Percentiles rank a stretch among this genome's conserved stretches.
Evolutionary conservation across 768 basidiomycete species (phyloP).

Genomic region (Suillus ampliporus): DNA sequence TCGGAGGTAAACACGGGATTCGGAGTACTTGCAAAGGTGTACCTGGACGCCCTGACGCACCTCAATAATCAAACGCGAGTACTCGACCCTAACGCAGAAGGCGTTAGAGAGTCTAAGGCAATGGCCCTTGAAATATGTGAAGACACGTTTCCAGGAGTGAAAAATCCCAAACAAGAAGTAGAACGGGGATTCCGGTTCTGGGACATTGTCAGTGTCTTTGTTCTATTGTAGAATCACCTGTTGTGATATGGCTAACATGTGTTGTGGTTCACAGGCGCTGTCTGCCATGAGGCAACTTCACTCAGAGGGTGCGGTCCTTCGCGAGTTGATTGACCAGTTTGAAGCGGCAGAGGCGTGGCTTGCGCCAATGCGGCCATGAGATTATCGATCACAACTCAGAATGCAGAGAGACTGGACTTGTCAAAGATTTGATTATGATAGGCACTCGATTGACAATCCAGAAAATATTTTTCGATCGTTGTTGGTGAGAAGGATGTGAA

Average conservation of each 20-base stretch:
- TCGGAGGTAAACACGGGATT: constrained; percentile 97
- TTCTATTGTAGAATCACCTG: constrained; percentile 16
- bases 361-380: constrained; percentile 86
- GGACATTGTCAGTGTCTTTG: constrained; percentile 80
- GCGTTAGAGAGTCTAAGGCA: constrained; percentile 81
- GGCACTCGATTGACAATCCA: background rate
- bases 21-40: constrained; percentile 96
- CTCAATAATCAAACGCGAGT: constrained; percentile 82
- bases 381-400: constrained; percentile 10
- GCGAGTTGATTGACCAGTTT: constrained; percentile 93
- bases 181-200: constrained; percentile 98
- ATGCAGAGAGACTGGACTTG: constrained; percentile 14
- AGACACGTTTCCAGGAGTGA: constrained; percentile 93
- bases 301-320: constrained; percentile 78
- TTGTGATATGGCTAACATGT: constrained; percentile 33
- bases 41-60: constrained; percentile 90
- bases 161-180: constrained; percentile 84
- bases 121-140: constrained; percentile 92
- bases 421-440: constrained; percentile 1
- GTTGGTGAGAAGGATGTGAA: background rate
- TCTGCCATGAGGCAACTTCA: constrained; percentile 90
- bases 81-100: constrained; percentile 76
- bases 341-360: constrained; percentile 96
- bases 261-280: constrained; percentile 60
- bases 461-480: constrained; percentile 12